Evolutionary conservation across 768 basidiomycete genomes (phyloP).

Genomic region (Amanita molliuscula): DNA sequence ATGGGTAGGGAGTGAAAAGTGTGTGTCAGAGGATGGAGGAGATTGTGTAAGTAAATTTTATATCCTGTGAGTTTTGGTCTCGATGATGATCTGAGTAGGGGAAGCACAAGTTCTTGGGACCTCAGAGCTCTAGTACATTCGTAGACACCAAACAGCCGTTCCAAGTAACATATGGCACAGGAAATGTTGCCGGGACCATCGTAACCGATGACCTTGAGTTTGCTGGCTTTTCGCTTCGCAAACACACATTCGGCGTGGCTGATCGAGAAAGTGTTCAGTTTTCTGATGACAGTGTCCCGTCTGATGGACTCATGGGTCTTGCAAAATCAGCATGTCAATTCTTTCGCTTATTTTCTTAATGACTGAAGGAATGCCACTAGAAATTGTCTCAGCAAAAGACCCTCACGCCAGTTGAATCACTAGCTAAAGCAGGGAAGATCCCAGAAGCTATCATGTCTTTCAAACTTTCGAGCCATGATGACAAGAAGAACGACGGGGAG

Average conservation of each 20-base stretch:
- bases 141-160: slow-evolving; percentile 38
- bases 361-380: slow-evolving; percentile 17
- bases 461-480: slow-evolving; percentile 69
- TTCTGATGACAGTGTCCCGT: slow-evolving; percentile 33
- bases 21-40: slow-evolving; percentile 31
- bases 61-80: neutral
- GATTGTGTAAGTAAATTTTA: slow-evolving; percentile 24
- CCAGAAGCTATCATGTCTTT: slow-evolving; percentile 59
- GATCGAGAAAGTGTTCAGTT: slow-evolving; percentile 52
- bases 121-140: slow-evolving; percentile 53
- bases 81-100: slow-evolving; percentile 20
- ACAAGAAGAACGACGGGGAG: slow-evolving; percentile 65
- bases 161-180: slow-evolving; percentile 60
- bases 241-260: slow-evolving; percentile 64
- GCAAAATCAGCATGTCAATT: slow-evolving; percentile 48
- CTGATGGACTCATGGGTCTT: slow-evolving; percentile 73
- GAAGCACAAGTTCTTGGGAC: slow-evolving; percentile 57
- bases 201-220: slow-evolving; percentile 53
- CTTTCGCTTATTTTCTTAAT: neutral
- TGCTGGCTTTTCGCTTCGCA: slow-evolving; percentile 46
- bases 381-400: slow-evolving; percentile 54
- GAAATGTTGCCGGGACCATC: slow-evolving; percentile 54
- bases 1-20: slow-evolving; percentile 52
- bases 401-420: slow-evolving; percentile 61
- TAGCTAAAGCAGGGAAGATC: slow-evolving; percentile 49